Conservation (phyloP, 768 basidiomycete species). For the Lactarius vividus region DNA sequence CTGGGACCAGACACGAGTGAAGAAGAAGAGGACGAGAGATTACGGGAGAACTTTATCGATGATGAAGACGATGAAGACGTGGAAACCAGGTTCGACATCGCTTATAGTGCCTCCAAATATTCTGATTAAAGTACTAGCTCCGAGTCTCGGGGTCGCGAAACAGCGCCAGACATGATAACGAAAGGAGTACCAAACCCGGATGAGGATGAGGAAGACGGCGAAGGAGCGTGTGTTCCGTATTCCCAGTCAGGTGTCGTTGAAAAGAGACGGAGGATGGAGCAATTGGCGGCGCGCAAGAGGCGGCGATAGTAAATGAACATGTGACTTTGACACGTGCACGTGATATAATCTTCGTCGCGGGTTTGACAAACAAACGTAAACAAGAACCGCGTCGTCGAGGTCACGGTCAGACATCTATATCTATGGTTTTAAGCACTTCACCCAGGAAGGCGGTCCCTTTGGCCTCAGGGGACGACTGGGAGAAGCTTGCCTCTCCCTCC, state of each 20-base stretch:
- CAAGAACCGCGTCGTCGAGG: neutral
- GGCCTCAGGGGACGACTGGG: constrained; percentile 61
- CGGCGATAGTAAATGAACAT: constrained; percentile 1
- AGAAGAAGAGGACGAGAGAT: constrained; percentile 42
- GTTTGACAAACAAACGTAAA: constrained; percentile 22
- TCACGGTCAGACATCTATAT: constrained; percentile 1
- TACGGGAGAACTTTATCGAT: constrained; percentile 34
- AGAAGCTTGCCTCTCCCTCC: constrained; percentile 40
- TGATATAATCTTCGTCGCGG: constrained; percentile 17
- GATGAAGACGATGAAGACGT: constrained; percentile 24
- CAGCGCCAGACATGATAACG: neutral
- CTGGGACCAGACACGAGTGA: constrained; percentile 41
- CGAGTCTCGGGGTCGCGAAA: constrained; percentile 2
- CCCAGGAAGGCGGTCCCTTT: constrained; percentile 74
- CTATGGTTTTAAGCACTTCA: constrained; percentile 65
- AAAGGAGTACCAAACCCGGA: neutral
- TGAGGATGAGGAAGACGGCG: neutral
- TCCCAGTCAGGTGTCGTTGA: constrained; percentile 5
- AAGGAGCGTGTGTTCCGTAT: constrained; percentile 2
- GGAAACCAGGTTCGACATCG: constrained; percentile 13
- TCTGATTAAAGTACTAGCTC: neutral
- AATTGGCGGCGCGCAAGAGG: constrained; percentile 11
- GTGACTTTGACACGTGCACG: constrained; percentile 26
- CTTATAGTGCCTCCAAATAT: neutral
- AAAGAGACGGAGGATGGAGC: constrained; percentile 17